Conservation (phyloP, 768 basidiomycete genomes). For the Kwoniella pini region DNA sequence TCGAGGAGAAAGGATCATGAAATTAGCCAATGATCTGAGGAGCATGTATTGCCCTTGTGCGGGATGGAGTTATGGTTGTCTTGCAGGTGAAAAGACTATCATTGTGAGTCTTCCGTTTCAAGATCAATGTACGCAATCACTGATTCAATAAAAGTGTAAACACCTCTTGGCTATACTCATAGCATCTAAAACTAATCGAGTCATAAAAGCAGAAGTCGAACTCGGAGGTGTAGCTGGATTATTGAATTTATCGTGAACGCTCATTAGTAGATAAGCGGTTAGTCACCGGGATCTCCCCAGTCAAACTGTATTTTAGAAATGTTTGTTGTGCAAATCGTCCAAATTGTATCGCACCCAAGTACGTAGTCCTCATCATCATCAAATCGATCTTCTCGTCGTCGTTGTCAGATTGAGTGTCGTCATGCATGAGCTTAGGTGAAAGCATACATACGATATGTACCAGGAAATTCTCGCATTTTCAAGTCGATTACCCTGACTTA, state of each 20-base stretch:
- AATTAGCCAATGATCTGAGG: conserved; percentile 6
- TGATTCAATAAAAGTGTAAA: conserved; percentile 35
- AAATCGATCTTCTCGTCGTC: background rate
- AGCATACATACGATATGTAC: background rate
- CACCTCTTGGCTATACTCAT: conserved; percentile 41
- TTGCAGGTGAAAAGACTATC: conserved; percentile 34
- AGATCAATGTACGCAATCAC: background rate
- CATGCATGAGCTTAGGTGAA: background rate
- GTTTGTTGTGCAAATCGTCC: too few relatives aligned
- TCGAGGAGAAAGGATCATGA: conserved; percentile 5
- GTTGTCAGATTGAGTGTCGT: background rate
- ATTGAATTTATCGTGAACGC: conserved; percentile 20
- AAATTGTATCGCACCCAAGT: too few relatives aligned
- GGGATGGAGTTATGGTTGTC: conserved; percentile 42
- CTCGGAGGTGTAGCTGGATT: conserved; percentile 28
- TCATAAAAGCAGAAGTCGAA: conserved; percentile 26
- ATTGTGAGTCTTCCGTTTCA: conserved; percentile 23
- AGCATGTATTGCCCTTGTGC: conserved; percentile 47
- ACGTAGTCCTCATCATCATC: background rate
- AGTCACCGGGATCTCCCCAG: too few relatives aligned
- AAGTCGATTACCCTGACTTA: background rate
- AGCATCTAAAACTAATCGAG: conserved; percentile 32
- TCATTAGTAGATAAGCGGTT: background rate
- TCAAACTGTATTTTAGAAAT: too few relatives aligned
- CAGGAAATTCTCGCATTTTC: conserved; percentile 1